phyloP scores from a whole-genome alignment of 2,329 filamentous ascomycete genomes.

The Sarocladium strictum region DNA sequence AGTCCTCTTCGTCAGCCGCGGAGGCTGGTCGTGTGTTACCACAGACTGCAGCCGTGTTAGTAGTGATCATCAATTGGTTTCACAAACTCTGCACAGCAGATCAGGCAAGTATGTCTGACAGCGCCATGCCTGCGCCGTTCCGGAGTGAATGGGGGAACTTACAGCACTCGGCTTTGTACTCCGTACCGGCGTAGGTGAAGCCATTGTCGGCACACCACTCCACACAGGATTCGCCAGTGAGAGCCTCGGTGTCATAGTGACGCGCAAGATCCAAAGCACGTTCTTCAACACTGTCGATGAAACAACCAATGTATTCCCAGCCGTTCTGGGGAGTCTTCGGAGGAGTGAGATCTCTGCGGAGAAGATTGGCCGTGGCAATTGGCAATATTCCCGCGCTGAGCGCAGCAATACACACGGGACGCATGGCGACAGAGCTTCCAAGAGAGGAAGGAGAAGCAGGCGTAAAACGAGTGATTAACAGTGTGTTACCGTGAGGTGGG shows the following conservation, averaged over 20 bases:
- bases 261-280: constrained; percentile 13
- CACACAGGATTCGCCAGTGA: constrained; percentile 24
- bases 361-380: constrained; percentile 15
- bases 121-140: too few species aligned
- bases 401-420: not conserved
- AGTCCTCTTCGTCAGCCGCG: constrained; percentile 34
- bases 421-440: not conserved
- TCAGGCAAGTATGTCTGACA: too few species aligned
- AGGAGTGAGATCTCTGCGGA: constrained; percentile 12
- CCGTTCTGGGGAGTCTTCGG: constrained; percentile 12
- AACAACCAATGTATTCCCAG: constrained; percentile 20
- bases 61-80: not conserved
- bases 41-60: constrained; percentile 30
- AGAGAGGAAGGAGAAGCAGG: not conserved
- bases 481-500: not conserved
- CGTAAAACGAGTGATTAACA: not conserved
- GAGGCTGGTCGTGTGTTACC: constrained; percentile 24
- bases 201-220: constrained; percentile 27
- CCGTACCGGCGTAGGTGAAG: constrained; percentile 38
- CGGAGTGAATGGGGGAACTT: not conserved
- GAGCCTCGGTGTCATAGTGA: constrained; percentile 8
- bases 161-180: constrained; percentile 41
- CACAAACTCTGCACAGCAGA: not conserved
- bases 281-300: constrained; percentile 16
- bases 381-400: not conserved